These are phyloP conservation scores for Lunularia cruciata DNA, from an alignment of 225 moss, liverwort and hornwort species.

Conservation along the genomic window DNA sequence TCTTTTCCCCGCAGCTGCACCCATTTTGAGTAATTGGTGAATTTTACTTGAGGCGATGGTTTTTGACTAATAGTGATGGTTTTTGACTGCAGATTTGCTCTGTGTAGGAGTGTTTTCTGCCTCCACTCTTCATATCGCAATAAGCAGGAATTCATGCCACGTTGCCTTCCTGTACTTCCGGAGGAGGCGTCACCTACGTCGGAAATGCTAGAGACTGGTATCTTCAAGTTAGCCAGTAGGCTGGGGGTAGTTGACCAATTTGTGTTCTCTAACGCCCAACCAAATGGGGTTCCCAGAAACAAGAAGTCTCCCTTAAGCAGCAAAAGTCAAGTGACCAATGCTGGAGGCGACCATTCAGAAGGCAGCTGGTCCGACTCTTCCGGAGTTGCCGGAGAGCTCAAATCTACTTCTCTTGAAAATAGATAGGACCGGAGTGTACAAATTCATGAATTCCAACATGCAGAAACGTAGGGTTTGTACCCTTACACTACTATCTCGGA, in stretches of 20 bases:
- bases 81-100: constrained; percentile 66
- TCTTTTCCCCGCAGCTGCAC: too few species aligned
- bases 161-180: constrained; percentile 76
- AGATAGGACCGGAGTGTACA: constrained; percentile 11
- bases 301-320: constrained; percentile 12
- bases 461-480: not conserved
- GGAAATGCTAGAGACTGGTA: constrained; percentile 67
- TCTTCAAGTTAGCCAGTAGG: constrained; percentile 58
- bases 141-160: constrained; percentile 62
- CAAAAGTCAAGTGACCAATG: constrained; percentile 1
- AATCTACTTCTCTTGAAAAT: constrained; percentile 2
- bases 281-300: constrained; percentile 36
- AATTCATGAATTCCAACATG: not conserved
- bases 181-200: constrained; percentile 70
- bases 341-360: not conserved
- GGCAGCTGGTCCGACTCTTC: constrained; percentile 17
- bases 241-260: constrained; percentile 82
- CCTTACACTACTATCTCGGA: not conserved
- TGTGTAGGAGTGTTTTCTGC: constrained; percentile 76
- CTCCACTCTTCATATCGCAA: constrained; percentile 69
- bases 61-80: too few species aligned
- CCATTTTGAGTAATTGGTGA: too few species aligned
- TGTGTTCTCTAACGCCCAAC: constrained; percentile 32
- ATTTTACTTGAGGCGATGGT: too few species aligned
- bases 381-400: not conserved